These are phyloP conservation scores for Phaeophleospora eucalypticola DNA, from an alignment of 2,329 filamentous ascomycete genomes.

Conservation along the genomic window DNA sequence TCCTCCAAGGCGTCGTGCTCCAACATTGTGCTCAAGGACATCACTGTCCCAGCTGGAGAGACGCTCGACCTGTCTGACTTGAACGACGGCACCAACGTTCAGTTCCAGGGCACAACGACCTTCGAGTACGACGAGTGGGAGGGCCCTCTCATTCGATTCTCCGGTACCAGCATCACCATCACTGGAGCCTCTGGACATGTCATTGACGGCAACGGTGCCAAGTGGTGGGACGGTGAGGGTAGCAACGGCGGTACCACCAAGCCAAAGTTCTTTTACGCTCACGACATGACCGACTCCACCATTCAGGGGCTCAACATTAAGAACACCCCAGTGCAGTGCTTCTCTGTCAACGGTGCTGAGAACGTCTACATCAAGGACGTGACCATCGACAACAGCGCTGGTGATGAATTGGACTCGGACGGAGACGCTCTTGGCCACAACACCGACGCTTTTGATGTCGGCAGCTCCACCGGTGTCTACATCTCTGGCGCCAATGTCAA, in stretches of 20 bases:
- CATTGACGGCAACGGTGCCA: slow-evolving; percentile 47
- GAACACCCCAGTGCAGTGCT: slow-evolving; percentile 41
- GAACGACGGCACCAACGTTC: slow-evolving; percentile 39
- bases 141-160: slow-evolving; percentile 60
- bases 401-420: slow-evolving; percentile 35
- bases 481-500: slow-evolving; percentile 29
- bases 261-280: slow-evolving; percentile 41
- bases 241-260: slow-evolving; percentile 44
- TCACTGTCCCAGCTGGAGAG: slow-evolving; percentile 37
- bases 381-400: slow-evolving; percentile 39
- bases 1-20: slow-evolving; percentile 40
- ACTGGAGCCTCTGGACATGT: slow-evolving; percentile 49
- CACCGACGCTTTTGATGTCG: slow-evolving; percentile 36
- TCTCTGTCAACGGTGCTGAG: slow-evolving; percentile 34
- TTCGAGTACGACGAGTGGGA: slow-evolving; percentile 64
- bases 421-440: slow-evolving; percentile 38
- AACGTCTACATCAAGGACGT: slow-evolving; percentile 37
- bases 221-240: slow-evolving; percentile 46
- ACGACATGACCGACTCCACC: slow-evolving; percentile 37
- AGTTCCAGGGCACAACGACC: slow-evolving; percentile 62
- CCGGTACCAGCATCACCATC: slow-evolving; percentile 54
- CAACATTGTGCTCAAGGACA: slow-evolving; percentile 39
- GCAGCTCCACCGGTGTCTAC: slow-evolving; percentile 27
- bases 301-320: slow-evolving; percentile 39
- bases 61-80: slow-evolving; percentile 42